Evolutionary conservation across 345 rosid genomes (phyloP), one percentile per base, ranked within the genome.

Genomic region (Excoecaria cochinchinensis): DNA sequence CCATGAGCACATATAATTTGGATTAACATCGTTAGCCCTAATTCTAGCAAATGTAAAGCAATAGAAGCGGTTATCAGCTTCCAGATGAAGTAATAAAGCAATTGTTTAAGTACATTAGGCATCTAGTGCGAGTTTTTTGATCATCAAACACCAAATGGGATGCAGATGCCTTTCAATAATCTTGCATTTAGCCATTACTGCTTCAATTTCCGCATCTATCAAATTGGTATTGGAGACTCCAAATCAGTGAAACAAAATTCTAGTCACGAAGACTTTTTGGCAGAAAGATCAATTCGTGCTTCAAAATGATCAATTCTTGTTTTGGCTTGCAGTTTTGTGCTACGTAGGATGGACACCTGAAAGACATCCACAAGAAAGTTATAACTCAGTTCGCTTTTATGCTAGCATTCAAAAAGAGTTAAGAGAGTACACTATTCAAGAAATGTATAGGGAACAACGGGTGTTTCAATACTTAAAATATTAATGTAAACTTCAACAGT

Each of bases 281-380:
- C 47, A 7, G 76, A 71, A 16, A 94, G 94, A 88, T 91, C 87
- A 38, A 89, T 82, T 58, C 95, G 83, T 22, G 97, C 98, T 91
- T 95, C 98, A 79, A 95, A 95, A 78, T 86, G 95, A 56, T 90
- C 90, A 12, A 88, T 76, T 39, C 77, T 85, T 36, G 79, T 64
- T 67, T 66, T 67, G 70, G 39, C 77, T 68, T 79, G 86, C 75
- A 66, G 85, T 73, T 76, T 82, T 46, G 84, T 84, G 25, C 78
- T 84, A 59, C 98, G 85, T 57, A 95, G 92, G 78, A 92, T 81
- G 6, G 97, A 87, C 25, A 83, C 91, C 99, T 90, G 90, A 65
- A 79, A 77, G 78, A 36, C 21, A 48, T 38, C 16, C 8, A 4
- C 5, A 57, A 19, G 50, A 47, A 58, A 57, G 2, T 14, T 3